Conservation (phyloP, 2,329 filamentous ascomycete species). For the Xylariaceae sp. region DNA sequence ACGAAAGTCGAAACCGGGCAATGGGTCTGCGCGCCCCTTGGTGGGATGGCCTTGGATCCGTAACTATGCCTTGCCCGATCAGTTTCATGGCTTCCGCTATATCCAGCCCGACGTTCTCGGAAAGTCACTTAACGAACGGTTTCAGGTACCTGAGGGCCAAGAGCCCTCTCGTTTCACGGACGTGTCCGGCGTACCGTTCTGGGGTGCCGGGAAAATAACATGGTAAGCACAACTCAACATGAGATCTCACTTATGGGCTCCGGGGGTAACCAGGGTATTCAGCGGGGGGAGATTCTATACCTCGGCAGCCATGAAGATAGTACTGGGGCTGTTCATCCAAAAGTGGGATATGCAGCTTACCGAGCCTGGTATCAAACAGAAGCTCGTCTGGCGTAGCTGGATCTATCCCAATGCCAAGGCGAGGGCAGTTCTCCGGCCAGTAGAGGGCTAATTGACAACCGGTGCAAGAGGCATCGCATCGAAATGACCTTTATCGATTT, state of each 20-base stretch:
- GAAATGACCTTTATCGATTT: too few species aligned
- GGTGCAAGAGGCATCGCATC: too few species aligned
- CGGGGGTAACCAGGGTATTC: too few species aligned
- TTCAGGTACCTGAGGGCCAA: neutral
- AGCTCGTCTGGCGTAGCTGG: neutral
- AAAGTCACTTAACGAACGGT: neutral
- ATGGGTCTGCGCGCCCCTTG: conserved; percentile 5
- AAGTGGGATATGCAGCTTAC: neutral
- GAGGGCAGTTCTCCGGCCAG: neutral
- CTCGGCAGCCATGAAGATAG: neutral
- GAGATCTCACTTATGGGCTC: too few species aligned
- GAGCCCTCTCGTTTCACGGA: conserved; percentile 1
- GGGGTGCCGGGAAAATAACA: conserved; percentile 3
- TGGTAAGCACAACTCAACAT: too few species aligned
- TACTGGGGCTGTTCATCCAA: neutral
- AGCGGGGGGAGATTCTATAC: neutral
- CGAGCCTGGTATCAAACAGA: neutral
- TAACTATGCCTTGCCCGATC: neutral
- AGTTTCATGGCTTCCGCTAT: conserved; percentile 9
- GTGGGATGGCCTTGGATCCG: conserved; percentile 3
- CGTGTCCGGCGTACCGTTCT: conserved; percentile 1
- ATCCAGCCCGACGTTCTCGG: conserved; percentile 1
- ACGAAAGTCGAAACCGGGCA: conserved; percentile 2
- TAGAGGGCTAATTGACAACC: too few species aligned
- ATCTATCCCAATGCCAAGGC: neutral